These are phyloP conservation scores for Pseudozyma pruni DNA, from an alignment of 1,284 basidiomycete genomes.

Conservation along the genomic window DNA sequence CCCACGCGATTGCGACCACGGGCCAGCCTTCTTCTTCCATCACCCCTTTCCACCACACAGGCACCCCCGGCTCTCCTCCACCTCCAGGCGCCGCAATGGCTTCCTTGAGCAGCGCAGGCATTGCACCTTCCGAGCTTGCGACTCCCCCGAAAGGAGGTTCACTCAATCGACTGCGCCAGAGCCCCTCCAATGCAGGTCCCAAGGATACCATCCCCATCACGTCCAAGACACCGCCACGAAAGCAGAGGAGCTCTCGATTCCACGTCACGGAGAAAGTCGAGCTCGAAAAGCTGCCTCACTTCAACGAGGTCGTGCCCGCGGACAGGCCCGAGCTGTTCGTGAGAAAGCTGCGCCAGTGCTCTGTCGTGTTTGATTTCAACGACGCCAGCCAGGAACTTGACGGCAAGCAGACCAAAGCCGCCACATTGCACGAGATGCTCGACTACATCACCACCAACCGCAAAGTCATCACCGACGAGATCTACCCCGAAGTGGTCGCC, in stretches of 20 bases:
- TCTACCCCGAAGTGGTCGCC: constrained; percentile 98
- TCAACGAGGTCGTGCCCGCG: constrained; percentile 86
- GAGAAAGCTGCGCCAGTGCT: constrained; percentile 94
- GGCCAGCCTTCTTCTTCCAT: constrained; percentile 50
- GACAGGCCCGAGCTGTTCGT: constrained; percentile 93
- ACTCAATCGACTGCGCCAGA: constrained; percentile 57
- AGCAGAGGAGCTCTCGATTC: constrained; percentile 75
- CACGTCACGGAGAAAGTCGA: constrained; percentile 95
- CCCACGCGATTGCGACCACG: constrained; percentile 49
- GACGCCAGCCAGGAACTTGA: constrained; percentile 94
- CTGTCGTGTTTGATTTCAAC: constrained; percentile 98
- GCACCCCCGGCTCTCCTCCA: constrained; percentile 53
- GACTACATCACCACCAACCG: constrained; percentile 98
- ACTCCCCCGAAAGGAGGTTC: constrained; percentile 59
- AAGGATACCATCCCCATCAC: constrained; percentile 66
- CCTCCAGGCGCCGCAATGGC: constrained; percentile 55
- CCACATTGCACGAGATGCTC: constrained; percentile 97
- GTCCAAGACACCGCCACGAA: constrained; percentile 64
- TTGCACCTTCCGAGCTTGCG: constrained; percentile 43
- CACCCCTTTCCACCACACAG: constrained; percentile 52
- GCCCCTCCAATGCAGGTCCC: constrained; percentile 44
- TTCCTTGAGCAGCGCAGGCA: constrained; percentile 47
- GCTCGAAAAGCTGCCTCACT: constrained; percentile 92
- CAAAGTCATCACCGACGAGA: constrained; percentile 92
- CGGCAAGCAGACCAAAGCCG: constrained; percentile 98